These are phyloP conservation scores for Macrolepiota fuliginosa DNA, from an alignment of 768 basidiomycete species.

Conservation along the genomic window DNA sequence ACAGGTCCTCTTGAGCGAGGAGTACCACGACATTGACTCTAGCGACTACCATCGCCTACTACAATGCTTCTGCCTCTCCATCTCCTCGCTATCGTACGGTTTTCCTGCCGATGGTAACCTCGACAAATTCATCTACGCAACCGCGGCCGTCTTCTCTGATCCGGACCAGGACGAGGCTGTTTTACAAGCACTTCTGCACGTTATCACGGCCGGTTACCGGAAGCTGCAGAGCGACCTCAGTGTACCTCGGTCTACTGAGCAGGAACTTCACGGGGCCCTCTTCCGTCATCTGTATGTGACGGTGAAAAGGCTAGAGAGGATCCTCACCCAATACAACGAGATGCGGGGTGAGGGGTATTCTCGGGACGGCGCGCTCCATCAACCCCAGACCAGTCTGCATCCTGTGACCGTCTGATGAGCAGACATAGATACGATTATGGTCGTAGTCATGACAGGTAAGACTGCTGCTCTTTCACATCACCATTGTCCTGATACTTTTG, in stretches of 20 bases:
- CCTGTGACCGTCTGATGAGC: conserved; percentile 6
- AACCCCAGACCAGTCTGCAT: conserved; percentile 3
- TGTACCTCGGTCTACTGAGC: background rate
- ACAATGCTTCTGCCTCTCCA: conserved; percentile 13
- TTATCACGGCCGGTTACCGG: conserved; percentile 10
- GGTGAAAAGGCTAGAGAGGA: conserved; percentile 10
- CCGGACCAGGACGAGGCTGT: conserved; percentile 10
- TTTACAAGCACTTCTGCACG: background rate
- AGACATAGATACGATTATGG: background rate
- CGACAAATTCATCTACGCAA: conserved; percentile 11
- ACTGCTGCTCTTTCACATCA: background rate
- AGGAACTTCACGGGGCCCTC: conserved; percentile 9
- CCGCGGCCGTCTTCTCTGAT: conserved; percentile 12
- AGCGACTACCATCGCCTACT: conserved; percentile 8
- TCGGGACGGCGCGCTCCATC: conserved; percentile 2
- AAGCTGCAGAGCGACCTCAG: conserved; percentile 7
- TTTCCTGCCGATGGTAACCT: conserved; percentile 8
- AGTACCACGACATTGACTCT: conserved; percentile 4
- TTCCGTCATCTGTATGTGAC: conserved; percentile 13
- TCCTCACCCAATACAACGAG: conserved; percentile 8
- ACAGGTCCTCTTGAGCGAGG: conserved; percentile 4
- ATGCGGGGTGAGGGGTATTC: conserved; percentile 8
- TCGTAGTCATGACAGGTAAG: background rate
- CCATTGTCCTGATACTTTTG: background rate
- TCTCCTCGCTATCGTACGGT: conserved; percentile 7